Percentiles rank a stretch among this genome's conserved stretches.
Evolutionary conservation across 129 eudicot species (phyloP).

Genomic region (Lonicera japonica): DNA sequence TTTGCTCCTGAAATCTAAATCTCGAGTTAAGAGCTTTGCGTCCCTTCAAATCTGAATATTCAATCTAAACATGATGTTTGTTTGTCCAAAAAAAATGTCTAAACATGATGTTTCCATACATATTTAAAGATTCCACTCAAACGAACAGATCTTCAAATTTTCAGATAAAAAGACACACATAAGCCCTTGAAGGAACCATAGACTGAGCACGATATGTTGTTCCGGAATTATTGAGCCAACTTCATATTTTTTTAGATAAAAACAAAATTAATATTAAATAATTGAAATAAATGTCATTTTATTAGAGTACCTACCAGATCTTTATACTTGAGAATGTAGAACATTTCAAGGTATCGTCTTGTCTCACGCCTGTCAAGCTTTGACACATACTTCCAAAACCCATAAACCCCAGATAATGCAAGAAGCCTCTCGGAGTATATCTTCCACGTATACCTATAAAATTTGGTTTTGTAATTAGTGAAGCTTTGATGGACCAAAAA

Average conservation of each 20-base stretch:
- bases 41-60: no score
- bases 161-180: no score
- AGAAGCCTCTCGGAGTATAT: conserved; percentile 32
- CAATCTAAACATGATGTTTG: no score
- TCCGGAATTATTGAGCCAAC: not conserved
- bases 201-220: no score
- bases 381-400: conserved; percentile 33
- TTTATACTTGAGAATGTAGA: conserved; percentile 17
- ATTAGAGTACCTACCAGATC: conserved; percentile 10
- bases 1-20: no score
- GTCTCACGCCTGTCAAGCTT: conserved; percentile 25
- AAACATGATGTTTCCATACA: no score
- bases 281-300: not conserved
- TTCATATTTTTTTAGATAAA: not conserved
- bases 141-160: no score
- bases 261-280: not conserved
- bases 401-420: conserved; percentile 30
- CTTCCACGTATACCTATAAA: conserved; percentile 32
- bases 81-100: no score
- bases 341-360: conserved; percentile 31
- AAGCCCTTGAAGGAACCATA: no score
- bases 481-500: not conserved
- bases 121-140: no score
- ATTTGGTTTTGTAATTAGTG: not conserved
- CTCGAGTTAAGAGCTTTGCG: no score